Conservation (phyloP, 148 eudicot genomes). For the Euryodendron excelsum region DNA sequence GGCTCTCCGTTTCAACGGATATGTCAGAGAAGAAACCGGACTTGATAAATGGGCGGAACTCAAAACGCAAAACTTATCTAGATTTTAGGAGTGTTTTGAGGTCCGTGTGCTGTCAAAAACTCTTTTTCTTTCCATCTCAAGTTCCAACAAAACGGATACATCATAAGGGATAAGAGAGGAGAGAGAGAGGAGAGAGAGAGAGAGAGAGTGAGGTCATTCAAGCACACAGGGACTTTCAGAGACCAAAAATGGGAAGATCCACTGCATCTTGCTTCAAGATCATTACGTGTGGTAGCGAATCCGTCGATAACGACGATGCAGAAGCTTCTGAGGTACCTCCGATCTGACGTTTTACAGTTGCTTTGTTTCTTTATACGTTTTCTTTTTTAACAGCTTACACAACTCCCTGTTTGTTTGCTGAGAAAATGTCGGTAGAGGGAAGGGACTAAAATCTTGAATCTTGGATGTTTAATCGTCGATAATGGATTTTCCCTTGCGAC, state of each 20-base stretch:
- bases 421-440: constrained; percentile 18
- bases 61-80: constrained; percentile 22
- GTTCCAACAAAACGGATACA: constrained; percentile 26
- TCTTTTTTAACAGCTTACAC: neutral
- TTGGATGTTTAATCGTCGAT: neutral
- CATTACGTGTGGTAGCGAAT: constrained; percentile 62
- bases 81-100: constrained; percentile 25
- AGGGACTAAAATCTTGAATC: neutral
- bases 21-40: neutral
- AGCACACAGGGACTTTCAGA: too few species aligned
- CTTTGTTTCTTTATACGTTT: too few species aligned
- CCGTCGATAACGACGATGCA: constrained; percentile 50
- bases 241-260: constrained; percentile 34
- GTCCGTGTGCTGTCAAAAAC: constrained; percentile 15
- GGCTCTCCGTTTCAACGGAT: constrained; percentile 9
- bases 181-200: neutral
- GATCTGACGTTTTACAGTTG: neutral
- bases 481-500: neutral
- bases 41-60: constrained; percentile 3
- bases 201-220: neutral
- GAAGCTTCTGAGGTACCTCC: constrained; percentile 49
- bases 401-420: neutral
- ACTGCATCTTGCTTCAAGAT: constrained; percentile 70
- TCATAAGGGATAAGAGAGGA: neutral
- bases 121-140: neutral